phyloP scores from a whole-genome alignment of 169 alveolate genomes.

The Condylostoma magnum region DNA sequence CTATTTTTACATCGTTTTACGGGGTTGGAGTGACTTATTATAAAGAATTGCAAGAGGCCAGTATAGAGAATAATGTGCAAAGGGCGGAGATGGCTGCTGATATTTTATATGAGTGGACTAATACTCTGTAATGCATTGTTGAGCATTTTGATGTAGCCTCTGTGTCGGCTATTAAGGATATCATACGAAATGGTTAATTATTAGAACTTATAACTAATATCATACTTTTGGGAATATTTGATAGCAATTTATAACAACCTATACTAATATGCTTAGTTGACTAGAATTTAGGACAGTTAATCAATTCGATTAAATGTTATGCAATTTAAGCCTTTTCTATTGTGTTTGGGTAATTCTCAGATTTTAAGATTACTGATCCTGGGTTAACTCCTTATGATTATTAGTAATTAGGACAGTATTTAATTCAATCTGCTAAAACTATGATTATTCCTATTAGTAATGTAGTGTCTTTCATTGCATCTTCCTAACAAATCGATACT shows the following conservation, averaged over 20 bases:
- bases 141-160: conserved; percentile 22
- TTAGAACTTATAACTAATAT: neutral
- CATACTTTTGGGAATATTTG: neutral
- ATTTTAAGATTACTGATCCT: neutral
- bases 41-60: no score
- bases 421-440: no score
- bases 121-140: neutral
- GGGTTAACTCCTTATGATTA: no score
- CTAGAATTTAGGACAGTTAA: neutral
- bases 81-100: no score
- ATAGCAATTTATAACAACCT: neutral
- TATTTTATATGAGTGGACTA: neutral
- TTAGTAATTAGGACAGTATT: no score
- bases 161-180: neutral
- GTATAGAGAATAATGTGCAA: no score
- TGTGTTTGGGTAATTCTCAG: neutral
- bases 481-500: neutral
- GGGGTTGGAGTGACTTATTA: no score
- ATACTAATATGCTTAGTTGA: neutral
- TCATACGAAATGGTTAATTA: neutral
- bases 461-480: neutral
- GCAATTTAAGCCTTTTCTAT: neutral
- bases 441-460: no score
- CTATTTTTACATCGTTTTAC: no score
- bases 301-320: neutral